Evolutionary conservation across 306 rosid genomes (phyloP).

Genomic region (Vigna unguiculata): DNA sequence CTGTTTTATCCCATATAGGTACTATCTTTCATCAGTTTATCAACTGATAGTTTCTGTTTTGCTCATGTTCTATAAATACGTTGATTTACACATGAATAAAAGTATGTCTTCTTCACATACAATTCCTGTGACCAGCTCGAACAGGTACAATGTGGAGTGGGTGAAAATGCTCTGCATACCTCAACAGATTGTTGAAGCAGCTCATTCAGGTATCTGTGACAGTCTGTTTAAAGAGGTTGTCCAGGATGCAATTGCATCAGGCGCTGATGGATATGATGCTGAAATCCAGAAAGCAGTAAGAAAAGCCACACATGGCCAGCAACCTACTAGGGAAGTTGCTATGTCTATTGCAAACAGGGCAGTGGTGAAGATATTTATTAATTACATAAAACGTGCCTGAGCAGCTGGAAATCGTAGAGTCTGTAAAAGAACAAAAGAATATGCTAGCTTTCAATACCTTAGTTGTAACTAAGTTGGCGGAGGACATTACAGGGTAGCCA

Average conservation of each 20-base stretch:
- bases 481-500: conserved; percentile 92
- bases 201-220: too few relatives aligned
- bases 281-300: conserved; percentile 76
- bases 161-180: too few relatives aligned
- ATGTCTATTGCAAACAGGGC: conserved; percentile 96
- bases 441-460: conserved; percentile 90
- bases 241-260: conserved; percentile 76
- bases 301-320: conserved; percentile 94
- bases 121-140: too few relatives aligned
- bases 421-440: conserved; percentile 92
- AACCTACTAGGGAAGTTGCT: conserved; percentile 83
- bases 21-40: too few relatives aligned
- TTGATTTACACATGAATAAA: too few relatives aligned
- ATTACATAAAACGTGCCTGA: conserved; percentile 82
- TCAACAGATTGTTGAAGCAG: too few relatives aligned
- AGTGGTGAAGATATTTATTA: conserved; percentile 75
- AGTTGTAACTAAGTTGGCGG: conserved; percentile 87
- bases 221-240: conserved; percentile 62
- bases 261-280: conserved; percentile 90
- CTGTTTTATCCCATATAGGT: too few relatives aligned
- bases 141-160: too few relatives aligned
- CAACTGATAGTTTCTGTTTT: too few relatives aligned
- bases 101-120: too few relatives aligned
- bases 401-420: conserved; percentile 77
- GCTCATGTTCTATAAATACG: too few relatives aligned